A percentile compares a stretch with the other conserved stretches of the same genome.
Conservation (phyloP, 306 rosid species). For the Rosa multiflora region DNA sequence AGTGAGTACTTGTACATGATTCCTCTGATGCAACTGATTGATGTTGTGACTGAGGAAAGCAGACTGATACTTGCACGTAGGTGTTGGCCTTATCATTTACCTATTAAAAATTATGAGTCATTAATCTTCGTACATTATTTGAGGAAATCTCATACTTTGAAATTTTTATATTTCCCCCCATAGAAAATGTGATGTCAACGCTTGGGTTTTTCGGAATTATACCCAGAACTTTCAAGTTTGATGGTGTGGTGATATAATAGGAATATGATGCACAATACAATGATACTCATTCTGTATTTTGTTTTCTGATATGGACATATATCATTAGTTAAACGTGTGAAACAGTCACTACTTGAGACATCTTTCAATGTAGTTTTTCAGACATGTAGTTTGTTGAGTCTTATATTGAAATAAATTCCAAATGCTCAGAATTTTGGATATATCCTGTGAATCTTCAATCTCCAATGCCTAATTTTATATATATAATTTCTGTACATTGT, state of each 20-base stretch:
- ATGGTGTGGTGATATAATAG: neutral
- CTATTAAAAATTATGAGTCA: neutral
- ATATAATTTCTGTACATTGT: neutral
- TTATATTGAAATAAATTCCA: neutral
- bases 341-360: neutral
- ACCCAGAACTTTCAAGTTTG: neutral
- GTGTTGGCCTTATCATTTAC: neutral
- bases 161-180: neutral
- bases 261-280: neutral
- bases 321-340: neutral
- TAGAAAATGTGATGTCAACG: neutral
- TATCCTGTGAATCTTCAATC: neutral
- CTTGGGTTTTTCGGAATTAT: neutral
- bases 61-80: neutral
- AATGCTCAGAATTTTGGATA: neutral
- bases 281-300: neutral
- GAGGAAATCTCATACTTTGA: neutral
- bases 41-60: constrained; percentile 8
- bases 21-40: neutral
- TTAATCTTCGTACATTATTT: neutral
- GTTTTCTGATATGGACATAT: neutral
- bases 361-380: neutral
- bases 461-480: neutral
- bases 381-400: neutral
- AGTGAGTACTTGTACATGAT: neutral